Base-by-base conservation (phyloP, 176 grass and related monocot species). In the Saccharum officinarum region DNA sequence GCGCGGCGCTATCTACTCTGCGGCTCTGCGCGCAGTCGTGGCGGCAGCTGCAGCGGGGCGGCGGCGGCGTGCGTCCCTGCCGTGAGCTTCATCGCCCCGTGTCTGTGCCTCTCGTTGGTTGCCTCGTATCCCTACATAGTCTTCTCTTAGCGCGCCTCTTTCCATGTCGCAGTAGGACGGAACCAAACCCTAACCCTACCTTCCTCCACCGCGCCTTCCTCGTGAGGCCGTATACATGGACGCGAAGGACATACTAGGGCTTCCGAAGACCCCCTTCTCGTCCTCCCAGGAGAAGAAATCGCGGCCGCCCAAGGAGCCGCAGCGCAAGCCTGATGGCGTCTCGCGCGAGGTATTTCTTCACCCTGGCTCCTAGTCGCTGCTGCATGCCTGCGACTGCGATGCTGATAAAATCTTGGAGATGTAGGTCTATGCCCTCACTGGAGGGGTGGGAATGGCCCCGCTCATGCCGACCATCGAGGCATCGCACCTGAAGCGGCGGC, bases 261-360 rank as follows among this genome's bases (percentile, higher is more conserved):
- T 98, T 31, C 93, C 94, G 13, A 98, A 98, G 85, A 91, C 55
- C 60, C 77, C 88, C 52, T 96, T 99, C 77, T 82, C 88, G 10
- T 76, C 78, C n/a, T 68, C 71, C 50, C 92, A 94, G 80, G 97
- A 99, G 88, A 96, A 94, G 97, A 96, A 96, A 76, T 33, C 88
- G 67, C 89, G 97, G 39, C 6, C 90, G 59, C 90, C 94, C 77
- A 99, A 95, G 92, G 97, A 99, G 46, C 85, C 93, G 18, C 97
- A 99, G 92, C 90, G 93, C 59, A 94, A 92, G 87, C 97, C 97
- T 61, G 97, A 99, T 96, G 97, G 97, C 36, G 91, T 99, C 39
- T 92, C 87, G 50, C 91, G 92, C n/a, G 93, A 99, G 90, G 93
- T 94, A 91, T 20, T 63, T 55, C 67, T 16, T 6, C 42, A 10